phyloP scores from a whole-genome alignment of 2,329 filamentous ascomycete species.

The Leptographium lundbergii region DNA sequence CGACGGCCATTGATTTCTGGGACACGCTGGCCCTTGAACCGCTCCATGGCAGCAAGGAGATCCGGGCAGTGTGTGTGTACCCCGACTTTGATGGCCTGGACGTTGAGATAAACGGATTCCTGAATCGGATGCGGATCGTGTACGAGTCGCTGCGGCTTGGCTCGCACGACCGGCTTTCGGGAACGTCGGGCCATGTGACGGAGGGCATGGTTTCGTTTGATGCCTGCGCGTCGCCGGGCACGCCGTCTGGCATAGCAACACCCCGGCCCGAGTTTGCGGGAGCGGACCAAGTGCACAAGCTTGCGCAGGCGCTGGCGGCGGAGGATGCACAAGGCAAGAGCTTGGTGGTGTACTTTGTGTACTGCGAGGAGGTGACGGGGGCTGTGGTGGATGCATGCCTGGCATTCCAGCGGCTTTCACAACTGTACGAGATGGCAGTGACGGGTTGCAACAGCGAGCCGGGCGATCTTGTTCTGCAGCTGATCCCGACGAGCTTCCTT shows the following conservation, averaged over 20 bases:
- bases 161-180: conserved; percentile 39
- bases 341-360: conserved; percentile 66
- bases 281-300: conserved; percentile 33
- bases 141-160: conserved; percentile 69
- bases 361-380: conserved; percentile 48
- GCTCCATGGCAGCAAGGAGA: conserved; percentile 56
- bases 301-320: conserved; percentile 33
- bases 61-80: conserved; percentile 58
- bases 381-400: conserved; percentile 59
- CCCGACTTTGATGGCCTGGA: conserved; percentile 51
- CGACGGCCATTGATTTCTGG: conserved; percentile 68
- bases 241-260: conserved; percentile 2
- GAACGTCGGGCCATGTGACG: conserved; percentile 26
- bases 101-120: conserved; percentile 48
- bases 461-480: conserved; percentile 64
- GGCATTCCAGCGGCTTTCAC: conserved; percentile 61
- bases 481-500: conserved; percentile 57
- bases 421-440: conserved; percentile 41
- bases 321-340: conserved; percentile 37
- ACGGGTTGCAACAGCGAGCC: conserved; percentile 20
- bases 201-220: conserved; percentile 39
- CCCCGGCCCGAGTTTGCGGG: conserved; percentile 32
- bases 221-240: conserved; percentile 6
- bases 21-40: conserved; percentile 66
- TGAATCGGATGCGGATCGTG: conserved; percentile 53